These are phyloP conservation scores for Agaricus blazei DNA, from an alignment of 768 basidiomycete genomes.

Conservation along the genomic window DNA sequence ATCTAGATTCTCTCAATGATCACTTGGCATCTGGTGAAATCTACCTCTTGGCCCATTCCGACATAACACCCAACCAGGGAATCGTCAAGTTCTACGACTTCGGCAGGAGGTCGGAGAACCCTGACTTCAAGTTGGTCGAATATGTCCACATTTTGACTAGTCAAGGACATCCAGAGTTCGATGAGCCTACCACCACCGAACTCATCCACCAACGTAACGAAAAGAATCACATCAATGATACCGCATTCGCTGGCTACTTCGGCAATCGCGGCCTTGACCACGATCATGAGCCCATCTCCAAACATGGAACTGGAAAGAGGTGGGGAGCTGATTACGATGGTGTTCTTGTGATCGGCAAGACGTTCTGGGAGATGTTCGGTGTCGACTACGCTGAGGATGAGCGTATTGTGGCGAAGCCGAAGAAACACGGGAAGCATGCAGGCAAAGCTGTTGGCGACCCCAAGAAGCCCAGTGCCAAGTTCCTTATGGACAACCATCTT, in stretches of 20 bases:
- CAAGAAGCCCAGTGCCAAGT: too few relatives aligned
- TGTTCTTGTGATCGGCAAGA: not conserved
- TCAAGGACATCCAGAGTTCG: slow-evolving; percentile 59
- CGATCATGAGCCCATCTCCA: not conserved
- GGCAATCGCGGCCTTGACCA: not conserved
- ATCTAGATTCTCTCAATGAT: slow-evolving; percentile 27
- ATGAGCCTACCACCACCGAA: not conserved
- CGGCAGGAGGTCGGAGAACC: not conserved
- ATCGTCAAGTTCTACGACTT: slow-evolving; percentile 47
- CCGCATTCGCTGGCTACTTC: not conserved
- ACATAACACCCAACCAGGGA: slow-evolving; percentile 59
- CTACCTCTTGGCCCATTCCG: slow-evolving; percentile 60
- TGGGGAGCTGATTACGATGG: not conserved
- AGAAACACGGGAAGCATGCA: too few relatives aligned
- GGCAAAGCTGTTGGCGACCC: too few relatives aligned
- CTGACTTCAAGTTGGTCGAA: slow-evolving; percentile 14
- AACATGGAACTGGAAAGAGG: not conserved
- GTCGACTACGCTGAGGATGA: slow-evolving; percentile 32
- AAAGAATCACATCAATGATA: not conserved
- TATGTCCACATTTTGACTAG: slow-evolving; percentile 71
- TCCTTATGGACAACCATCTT: too few relatives aligned
- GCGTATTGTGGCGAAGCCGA: too few relatives aligned
- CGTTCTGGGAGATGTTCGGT: slow-evolving; percentile 44
- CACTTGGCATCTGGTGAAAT: slow-evolving; percentile 21
- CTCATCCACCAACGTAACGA: not conserved